A percentile compares a stretch with the other conserved stretches of the same genome.
Conservation (phyloP, 1,284 basidiomycete genomes). For the Apiotrichum laibachii region DNA sequence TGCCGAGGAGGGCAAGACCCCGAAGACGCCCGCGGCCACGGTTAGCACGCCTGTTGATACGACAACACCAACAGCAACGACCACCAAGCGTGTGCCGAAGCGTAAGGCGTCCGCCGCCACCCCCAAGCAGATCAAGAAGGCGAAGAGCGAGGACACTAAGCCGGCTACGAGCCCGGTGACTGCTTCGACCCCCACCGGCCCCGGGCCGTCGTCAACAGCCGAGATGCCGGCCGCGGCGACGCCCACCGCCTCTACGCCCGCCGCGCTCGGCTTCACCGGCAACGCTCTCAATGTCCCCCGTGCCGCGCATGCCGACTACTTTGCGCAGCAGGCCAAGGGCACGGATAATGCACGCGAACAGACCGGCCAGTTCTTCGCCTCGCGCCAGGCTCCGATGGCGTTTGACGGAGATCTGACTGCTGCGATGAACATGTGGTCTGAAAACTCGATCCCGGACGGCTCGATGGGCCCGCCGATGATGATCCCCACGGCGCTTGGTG, state of each 20-base stretch:
- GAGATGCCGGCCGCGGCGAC: conserved; percentile 3
- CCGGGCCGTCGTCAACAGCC: neutral
- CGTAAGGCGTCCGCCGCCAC: conserved; percentile 20
- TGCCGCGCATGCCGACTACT: conserved; percentile 21
- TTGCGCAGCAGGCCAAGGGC: conserved; percentile 21
- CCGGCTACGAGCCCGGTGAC: neutral
- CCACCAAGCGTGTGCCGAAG: conserved; percentile 10
- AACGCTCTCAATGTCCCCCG: conserved; percentile 15
- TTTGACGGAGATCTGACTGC: conserved; percentile 19
- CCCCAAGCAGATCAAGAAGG: conserved; percentile 16
- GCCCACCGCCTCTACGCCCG: conserved; percentile 9
- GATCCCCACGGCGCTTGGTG: neutral
- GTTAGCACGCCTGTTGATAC: conserved; percentile 1
- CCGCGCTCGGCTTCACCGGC: conserved; percentile 15
- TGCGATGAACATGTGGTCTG: conserved; percentile 17
- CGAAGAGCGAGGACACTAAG: conserved; percentile 12
- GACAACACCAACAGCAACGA: conserved; percentile 1
- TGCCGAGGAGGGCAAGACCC: neutral
- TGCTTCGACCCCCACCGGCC: conserved; percentile 4
- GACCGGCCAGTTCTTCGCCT: conserved; percentile 14
- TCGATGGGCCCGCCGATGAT: conserved; percentile 1
- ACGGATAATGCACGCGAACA: conserved; percentile 15
- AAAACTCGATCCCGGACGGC: neutral
- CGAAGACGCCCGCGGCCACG: conserved; percentile 4
- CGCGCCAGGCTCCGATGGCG: conserved; percentile 2